A percentile compares a stretch with the other conserved stretches of the same genome.
These are phyloP conservation scores for Yamadazyma spencermartinsiae DNA, from an alignment of 1,139 yeast species.

Conservation along the genomic window DNA sequence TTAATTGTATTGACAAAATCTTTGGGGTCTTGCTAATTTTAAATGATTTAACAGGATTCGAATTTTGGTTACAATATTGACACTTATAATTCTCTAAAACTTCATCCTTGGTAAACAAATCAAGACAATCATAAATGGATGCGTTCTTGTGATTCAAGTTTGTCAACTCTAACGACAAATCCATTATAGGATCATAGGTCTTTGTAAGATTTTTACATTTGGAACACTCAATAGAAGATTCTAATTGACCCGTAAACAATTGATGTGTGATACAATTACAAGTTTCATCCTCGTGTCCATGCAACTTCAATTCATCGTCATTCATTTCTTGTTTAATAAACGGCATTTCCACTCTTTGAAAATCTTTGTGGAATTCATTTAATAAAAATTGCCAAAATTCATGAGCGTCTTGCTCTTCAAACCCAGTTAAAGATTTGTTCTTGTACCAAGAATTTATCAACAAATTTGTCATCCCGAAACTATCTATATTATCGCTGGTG, in stretches of 20 bases:
- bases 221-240: constrained; percentile 77
- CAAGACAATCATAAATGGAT: constrained; percentile 63
- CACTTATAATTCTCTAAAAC: constrained; percentile 76
- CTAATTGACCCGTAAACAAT: constrained; percentile 95
- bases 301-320: not conserved
- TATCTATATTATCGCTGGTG: constrained; percentile 54
- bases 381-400: constrained; percentile 92
- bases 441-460: constrained; percentile 82
- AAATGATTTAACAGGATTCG: constrained; percentile 71
- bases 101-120: constrained; percentile 76
- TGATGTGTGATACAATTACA: constrained; percentile 87
- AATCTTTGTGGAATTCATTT: constrained; percentile 72
- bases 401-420: constrained; percentile 97
- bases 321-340: constrained; percentile 1
- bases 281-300: constrained; percentile 14
- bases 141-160: constrained; percentile 22
- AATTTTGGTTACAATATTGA: constrained; percentile 56
- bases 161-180: constrained; percentile 73
- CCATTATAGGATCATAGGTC: constrained; percentile 88
- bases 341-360: constrained; percentile 22
- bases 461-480: constrained; percentile 74
- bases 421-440: constrained; percentile 84
- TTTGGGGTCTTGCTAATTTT: constrained; percentile 70
- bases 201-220: constrained; percentile 63
- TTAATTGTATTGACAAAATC: constrained; percentile 79